Conservation (phyloP, 192 early-diverging fungal species). For the Thamnidium elegans region DNA sequence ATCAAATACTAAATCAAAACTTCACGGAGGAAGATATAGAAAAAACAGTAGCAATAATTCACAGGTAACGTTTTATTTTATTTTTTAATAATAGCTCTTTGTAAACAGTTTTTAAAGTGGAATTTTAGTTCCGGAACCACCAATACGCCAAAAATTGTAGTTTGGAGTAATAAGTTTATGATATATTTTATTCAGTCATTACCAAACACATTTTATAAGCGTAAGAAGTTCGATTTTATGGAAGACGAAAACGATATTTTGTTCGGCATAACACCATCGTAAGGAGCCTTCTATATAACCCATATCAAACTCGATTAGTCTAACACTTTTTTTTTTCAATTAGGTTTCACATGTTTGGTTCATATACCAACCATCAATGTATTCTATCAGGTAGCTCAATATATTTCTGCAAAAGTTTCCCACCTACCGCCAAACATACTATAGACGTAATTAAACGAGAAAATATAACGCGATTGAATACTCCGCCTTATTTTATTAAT, state of each 20-base stretch:
- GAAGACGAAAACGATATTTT: no score
- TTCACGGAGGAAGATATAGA: neutral
- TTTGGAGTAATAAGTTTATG: neutral
- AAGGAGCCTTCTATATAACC: neutral
- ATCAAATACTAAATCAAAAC: no score
- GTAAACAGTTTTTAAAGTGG: no score
- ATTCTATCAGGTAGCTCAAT: neutral
- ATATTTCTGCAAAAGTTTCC: neutral
- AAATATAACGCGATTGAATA: neutral
- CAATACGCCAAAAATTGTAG: neutral
- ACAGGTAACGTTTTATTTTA: neutral
- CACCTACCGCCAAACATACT: neutral
- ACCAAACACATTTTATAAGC: neutral
- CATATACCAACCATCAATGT: neutral
- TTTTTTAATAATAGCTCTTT: no score
- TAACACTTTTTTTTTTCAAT: no score
- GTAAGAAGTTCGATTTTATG: no score
- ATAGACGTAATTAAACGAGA: neutral
- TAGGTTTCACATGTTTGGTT: no score
- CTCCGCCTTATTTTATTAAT: neutral
- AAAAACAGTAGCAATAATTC: neutral
- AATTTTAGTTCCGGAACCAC: slow-evolving; percentile 11
- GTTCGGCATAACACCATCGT: neutral
- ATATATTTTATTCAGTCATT: neutral
- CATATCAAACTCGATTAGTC: neutral